Base-by-base conservation (phyloP, 73 alveolate genomes). In the Diophrys sp. region DNA sequence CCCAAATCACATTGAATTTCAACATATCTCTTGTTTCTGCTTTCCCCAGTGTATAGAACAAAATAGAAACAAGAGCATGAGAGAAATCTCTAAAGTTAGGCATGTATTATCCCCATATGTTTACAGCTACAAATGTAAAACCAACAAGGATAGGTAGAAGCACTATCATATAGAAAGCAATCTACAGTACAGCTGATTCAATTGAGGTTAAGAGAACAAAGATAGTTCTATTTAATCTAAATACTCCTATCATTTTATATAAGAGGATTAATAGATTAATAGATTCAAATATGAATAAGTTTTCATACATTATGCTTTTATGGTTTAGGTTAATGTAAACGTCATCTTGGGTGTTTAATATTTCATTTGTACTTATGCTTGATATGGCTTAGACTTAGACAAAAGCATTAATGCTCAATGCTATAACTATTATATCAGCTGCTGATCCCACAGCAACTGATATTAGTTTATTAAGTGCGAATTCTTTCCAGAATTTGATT, bases 41-140 rank as follows among this genome's bases (percentile, higher is more conserved):
- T 5, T 68, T 44, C 5, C 72, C 72, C 2, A 68, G 75, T 5
- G 75, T 26, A 24, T 23, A 68, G 75, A 68, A 68, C 2, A 68
- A 55, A 26, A 68, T 28, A 68, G 75, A 68, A n/a, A 68, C 75
- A 68, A 68, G 18, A 1, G 75, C 75, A 31, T 68, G 25, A 5
- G 75, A 68, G 75, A 68, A 68, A 29, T 68, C 31, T 68, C 75
- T 18, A 24, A 23, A 68, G 23, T 23, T 2, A 2, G 56, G 24
- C 54, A 68, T 2, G 31, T 68, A 68, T 25, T 25, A 31, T 5
- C 75, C 75, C 75, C 75, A 68, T 25, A 68, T 68, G 54, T 68
- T 68, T 31, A 68, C 29, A 1, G 54, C 44, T 23, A 68, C 75
- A 2, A 68, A 29, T 2, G 75, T 68, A 55, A 68, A 68, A 2